Conservation (phyloP, 2,329 filamentous ascomycete species). For the Chrysoporthe puriensis region DNA sequence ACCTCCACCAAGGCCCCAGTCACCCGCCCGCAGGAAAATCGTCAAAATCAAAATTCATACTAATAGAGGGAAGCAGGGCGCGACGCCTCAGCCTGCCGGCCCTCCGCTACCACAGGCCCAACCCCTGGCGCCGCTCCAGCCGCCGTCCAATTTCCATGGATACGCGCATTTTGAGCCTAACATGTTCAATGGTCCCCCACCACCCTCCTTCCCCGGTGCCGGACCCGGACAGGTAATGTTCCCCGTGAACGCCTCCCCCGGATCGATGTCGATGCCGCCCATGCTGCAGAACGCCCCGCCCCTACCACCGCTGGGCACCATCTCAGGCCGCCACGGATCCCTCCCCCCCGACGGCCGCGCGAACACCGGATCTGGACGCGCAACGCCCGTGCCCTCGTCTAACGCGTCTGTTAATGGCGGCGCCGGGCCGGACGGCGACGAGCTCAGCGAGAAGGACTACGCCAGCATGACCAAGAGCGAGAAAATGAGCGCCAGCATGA, state of each 20-base stretch:
- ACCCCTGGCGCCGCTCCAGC: constrained; percentile 22
- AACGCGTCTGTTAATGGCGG: constrained; percentile 36
- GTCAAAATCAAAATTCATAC: constrained; percentile 25
- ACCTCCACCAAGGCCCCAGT: constrained; percentile 22
- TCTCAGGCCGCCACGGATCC: constrained; percentile 16
- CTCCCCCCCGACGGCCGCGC: constrained; percentile 22
- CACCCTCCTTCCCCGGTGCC: constrained; percentile 16
- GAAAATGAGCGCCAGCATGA: constrained; percentile 69
- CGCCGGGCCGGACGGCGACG: constrained; percentile 39
- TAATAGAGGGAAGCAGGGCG: constrained; percentile 23
- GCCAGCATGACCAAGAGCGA: constrained; percentile 66
- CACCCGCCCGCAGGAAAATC: constrained; percentile 19
- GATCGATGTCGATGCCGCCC: constrained; percentile 23
- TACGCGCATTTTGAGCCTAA: constrained; percentile 23
- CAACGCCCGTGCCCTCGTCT: constrained; percentile 28
- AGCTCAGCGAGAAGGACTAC: constrained; percentile 55
- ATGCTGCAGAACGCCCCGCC: constrained; percentile 20
- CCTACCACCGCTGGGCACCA: constrained; percentile 8
- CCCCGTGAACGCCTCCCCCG: constrained; percentile 19
- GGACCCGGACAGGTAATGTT: constrained; percentile 23
- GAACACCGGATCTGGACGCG: constrained; percentile 39
- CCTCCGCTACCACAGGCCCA: constrained; percentile 18
- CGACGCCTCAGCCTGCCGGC: constrained; percentile 23
- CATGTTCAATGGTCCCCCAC: constrained; percentile 15
- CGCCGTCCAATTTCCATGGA: constrained; percentile 26